A percentile compares a stretch with the other conserved stretches of the same genome.
These are phyloP conservation scores for Psilocybe azurescens DNA, from an alignment of 768 basidiomycete genomes.

Conservation along the genomic window DNA sequence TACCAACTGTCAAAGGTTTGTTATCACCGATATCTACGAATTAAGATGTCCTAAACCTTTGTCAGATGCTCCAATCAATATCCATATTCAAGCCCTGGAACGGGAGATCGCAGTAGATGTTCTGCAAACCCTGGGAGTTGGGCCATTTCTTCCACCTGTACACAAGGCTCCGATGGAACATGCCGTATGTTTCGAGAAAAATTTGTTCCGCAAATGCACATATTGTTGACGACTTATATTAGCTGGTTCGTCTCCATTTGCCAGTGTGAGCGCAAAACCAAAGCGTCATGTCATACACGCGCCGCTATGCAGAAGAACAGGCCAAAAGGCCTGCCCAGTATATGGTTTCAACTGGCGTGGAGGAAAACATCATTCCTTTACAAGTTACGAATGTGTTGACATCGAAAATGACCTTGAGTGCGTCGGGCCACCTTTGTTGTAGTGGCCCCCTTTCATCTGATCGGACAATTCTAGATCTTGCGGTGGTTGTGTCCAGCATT, in stretches of 20 bases:
- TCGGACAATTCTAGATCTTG: constrained; percentile 28
- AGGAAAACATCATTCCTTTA: constrained; percentile 14
- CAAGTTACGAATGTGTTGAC: constrained; percentile 28
- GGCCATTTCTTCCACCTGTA: constrained; percentile 18
- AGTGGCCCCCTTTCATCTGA: neutral
- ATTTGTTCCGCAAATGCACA: neutral
- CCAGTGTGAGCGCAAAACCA: constrained; percentile 9
- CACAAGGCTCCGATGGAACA: constrained; percentile 15
- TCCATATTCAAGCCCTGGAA: constrained; percentile 32
- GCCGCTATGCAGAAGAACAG: constrained; percentile 21
- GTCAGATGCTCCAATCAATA: constrained; percentile 28
- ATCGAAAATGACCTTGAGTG: constrained; percentile 32
- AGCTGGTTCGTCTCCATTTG: constrained; percentile 12
- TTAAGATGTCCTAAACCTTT: neutral
- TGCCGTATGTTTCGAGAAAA: constrained; percentile 25
- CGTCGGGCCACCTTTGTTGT: constrained; percentile 4
- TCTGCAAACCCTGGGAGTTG: constrained; percentile 22
- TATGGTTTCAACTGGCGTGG: constrained; percentile 20
- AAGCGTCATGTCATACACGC: constrained; percentile 18
- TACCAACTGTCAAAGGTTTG: constrained; percentile 23
- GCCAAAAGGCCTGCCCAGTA: constrained; percentile 30
- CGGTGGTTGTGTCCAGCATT: constrained; percentile 31
- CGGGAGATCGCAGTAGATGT: constrained; percentile 20
- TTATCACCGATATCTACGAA: neutral
- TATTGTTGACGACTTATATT: neutral